Conservation (phyloP, 2,329 filamentous ascomycete species). For the Fusarium neocosmosporiellum region DNA sequence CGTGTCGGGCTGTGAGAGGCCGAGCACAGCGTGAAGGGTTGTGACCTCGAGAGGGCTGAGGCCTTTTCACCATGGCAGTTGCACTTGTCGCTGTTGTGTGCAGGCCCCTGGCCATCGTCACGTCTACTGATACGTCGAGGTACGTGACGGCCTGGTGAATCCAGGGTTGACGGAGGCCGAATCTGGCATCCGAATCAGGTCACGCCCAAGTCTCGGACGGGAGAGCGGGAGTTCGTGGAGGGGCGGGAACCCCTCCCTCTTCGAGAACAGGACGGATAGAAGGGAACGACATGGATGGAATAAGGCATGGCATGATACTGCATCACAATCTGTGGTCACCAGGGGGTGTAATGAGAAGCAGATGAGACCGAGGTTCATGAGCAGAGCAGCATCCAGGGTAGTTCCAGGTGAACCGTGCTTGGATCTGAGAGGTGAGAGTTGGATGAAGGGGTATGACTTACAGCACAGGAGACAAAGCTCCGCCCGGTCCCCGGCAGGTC, state of each 20-base stretch:
- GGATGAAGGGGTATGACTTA: constrained; percentile 22
- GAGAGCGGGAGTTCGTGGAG: constrained; percentile 20
- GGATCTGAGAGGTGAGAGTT: constrained; percentile 19
- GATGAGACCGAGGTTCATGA: constrained; percentile 29
- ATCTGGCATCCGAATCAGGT: constrained; percentile 20
- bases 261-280: constrained; percentile 17
- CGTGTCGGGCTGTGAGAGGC: constrained; percentile 51
- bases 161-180: constrained; percentile 27
- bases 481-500: constrained; percentile 26
- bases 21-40: constrained; percentile 35
- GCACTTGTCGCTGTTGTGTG: neutral
- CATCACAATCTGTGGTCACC: constrained; percentile 1
- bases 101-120: constrained; percentile 16
- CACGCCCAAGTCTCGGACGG: constrained; percentile 7
- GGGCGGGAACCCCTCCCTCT: constrained; percentile 18
- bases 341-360: neutral
- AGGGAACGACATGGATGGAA: constrained; percentile 11
- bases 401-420: constrained; percentile 8
- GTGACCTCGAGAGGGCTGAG: constrained; percentile 21
- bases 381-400: constrained; percentile 9
- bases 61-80: neutral
- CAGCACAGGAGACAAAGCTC: constrained; percentile 25
- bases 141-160: neutral
- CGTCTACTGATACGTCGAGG: constrained; percentile 4
- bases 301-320: constrained; percentile 1